These are phyloP conservation scores for Adenanthera pavonina DNA, from an alignment of 306 rosid genomes.

Conservation along the genomic window DNA sequence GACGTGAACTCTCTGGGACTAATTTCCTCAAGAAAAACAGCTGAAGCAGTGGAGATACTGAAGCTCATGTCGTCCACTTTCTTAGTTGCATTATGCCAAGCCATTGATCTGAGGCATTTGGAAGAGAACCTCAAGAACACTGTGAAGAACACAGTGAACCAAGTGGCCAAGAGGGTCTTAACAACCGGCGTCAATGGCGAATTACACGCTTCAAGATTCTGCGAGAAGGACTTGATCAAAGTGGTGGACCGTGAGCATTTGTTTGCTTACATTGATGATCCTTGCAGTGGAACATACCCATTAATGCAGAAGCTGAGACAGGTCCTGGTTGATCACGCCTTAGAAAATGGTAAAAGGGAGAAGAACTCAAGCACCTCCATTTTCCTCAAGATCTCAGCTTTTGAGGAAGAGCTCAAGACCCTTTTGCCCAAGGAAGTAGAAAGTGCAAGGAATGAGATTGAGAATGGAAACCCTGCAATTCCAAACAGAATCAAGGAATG, in stretches of 20 bases:
- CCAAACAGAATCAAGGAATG: constrained; percentile 73
- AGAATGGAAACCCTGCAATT: constrained; percentile 61
- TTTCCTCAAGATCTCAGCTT: constrained; percentile 73
- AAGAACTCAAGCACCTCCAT: constrained; percentile 60
- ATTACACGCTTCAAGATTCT: constrained; percentile 81
- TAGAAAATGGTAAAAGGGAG: constrained; percentile 71
- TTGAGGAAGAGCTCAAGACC: constrained; percentile 74
- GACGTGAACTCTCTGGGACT: constrained; percentile 92
- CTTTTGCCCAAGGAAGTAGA: constrained; percentile 84
- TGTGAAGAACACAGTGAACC: constrained; percentile 68
- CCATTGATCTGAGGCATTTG: constrained; percentile 81
- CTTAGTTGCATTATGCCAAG: constrained; percentile 85
- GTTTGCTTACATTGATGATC: constrained; percentile 76
- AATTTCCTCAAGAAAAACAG: constrained; percentile 79
- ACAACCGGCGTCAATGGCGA: constrained; percentile 69
- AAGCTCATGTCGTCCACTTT: constrained; percentile 90
- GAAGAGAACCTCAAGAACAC: constrained; percentile 75
- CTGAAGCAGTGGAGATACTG: constrained; percentile 77
- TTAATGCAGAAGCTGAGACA: constrained; percentile 79
- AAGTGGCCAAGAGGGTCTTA: constrained; percentile 70
- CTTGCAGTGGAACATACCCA: constrained; percentile 78
- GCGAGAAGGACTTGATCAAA: constrained; percentile 76
- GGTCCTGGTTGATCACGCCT: constrained; percentile 81
- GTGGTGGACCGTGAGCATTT: constrained; percentile 77
- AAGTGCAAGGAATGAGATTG: constrained; percentile 56